Conservation (phyloP, 768 basidiomycete genomes). For the Xanthoconium purpureum region DNA sequence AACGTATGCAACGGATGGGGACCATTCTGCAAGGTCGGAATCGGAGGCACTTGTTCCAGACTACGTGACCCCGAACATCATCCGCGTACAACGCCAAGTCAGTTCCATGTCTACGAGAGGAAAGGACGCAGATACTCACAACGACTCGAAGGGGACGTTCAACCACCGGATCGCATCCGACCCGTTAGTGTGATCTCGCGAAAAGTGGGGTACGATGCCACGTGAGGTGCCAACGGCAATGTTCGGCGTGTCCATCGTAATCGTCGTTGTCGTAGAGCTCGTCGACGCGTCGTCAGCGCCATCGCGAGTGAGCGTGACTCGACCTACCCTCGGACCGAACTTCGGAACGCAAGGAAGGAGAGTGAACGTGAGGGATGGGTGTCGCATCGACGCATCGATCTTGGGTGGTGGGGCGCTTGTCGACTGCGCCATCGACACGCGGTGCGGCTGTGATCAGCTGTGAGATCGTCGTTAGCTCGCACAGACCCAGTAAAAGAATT, state of each 20-base stretch:
- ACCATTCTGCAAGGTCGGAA: slow-evolving; percentile 58
- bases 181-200: slow-evolving; percentile 52
- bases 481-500: neutral
- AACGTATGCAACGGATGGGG: slow-evolving; percentile 59
- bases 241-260: slow-evolving; percentile 58
- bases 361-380: slow-evolving; percentile 20
- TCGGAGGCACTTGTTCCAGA: slow-evolving; percentile 63
- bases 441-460: neutral
- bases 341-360: slow-evolving; percentile 5
- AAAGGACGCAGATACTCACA: slow-evolving; percentile 49
- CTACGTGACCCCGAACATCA: slow-evolving; percentile 30
- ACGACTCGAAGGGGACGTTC: slow-evolving; percentile 75
- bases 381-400: neutral
- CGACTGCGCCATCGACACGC: slow-evolving; percentile 8
- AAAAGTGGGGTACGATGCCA: slow-evolving; percentile 72
- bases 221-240: slow-evolving; percentile 64
- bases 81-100: neutral
- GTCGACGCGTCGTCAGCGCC: neutral
- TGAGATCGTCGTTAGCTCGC: neutral
- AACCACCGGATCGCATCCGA: slow-evolving; percentile 58
- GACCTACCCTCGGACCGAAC: slow-evolving; percentile 30
- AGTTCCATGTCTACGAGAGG: neutral
- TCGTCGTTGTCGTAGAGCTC: neutral
- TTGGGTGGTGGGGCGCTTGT: neutral
- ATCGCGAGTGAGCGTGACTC: slow-evolving; percentile 16